Evolutionary conservation across 1,284 basidiomycete species (phyloP), one percentile per base, ranked within the genome.

Genomic region (Psilocybe mexicana): DNA sequence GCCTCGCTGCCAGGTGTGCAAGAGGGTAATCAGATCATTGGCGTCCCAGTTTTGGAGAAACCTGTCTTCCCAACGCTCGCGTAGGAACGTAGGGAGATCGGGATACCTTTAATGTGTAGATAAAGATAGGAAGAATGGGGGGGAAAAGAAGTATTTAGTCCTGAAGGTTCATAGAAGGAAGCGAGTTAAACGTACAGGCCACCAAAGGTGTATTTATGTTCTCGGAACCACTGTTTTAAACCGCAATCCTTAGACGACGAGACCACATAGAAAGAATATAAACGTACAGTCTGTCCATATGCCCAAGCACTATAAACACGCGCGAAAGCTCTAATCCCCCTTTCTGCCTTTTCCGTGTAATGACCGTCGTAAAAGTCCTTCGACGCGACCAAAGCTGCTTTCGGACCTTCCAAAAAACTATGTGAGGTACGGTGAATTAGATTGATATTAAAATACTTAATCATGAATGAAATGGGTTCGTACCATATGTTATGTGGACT

Each of bases 321-420:
- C 6, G 76, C 81, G 60, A 85, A 85, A 5, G 83, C 83, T 23
- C 82, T 76, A 42, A 86, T 74, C 23, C 83, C 83, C 49, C 74
- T 70, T 61, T 81, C 75, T 1, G 84, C 81, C 1, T 71, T 68
- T 6, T 69, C 67, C 55, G 72, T 79, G 67, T 86, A 86, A 59
- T 85, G 79, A 0, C 84, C 84, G 52, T 77, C 67, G 4, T 84
- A 70, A 63, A 84, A 87, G 63, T 85, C 84, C 61, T 79, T 80
- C 6, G 84, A 86, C 26, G 81, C 78, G 0, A 76, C 63, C 43
- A 86, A 70, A 1, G 84, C 83, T 0, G 81, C 76, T 63, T 83
- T 85, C 6, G 82, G 82, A 0, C 85, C 84, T 68, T 87, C 85
- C 24, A 86, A 69, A 71, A 86, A 86, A 65, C 83, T 85, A 40